These are phyloP conservation scores for Exophiala oligosperma DNA, from an alignment of 2,329 filamentous ascomycete genomes.

Conservation along the genomic window DNA sequence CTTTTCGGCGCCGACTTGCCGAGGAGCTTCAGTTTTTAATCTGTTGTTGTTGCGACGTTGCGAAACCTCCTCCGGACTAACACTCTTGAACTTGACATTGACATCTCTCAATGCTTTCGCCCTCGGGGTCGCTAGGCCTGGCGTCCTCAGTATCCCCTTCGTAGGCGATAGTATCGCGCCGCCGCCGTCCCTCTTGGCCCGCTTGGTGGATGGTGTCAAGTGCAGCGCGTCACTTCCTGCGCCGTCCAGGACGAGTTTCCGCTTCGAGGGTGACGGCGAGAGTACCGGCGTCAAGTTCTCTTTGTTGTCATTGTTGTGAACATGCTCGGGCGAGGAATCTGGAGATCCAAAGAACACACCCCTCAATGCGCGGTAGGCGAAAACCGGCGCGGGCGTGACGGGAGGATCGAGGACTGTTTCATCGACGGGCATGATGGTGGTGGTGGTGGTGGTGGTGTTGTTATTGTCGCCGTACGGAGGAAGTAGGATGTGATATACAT, in stretches of 20 bases:
- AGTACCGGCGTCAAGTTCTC: slow-evolving; percentile 15
- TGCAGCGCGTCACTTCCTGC: slow-evolving; percentile 2
- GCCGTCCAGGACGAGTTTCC: slow-evolving; percentile 18
- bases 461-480: neutral
- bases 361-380: slow-evolving; percentile 67
- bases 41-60: neutral
- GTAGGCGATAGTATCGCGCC: slow-evolving; percentile 47
- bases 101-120: slow-evolving; percentile 60
- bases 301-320: slow-evolving; percentile 30
- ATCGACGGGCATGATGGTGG: slow-evolving; percentile 18
- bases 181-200: slow-evolving; percentile 16
- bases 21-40: neutral
- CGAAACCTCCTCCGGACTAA: slow-evolving; percentile 23
- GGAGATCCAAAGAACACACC: slow-evolving; percentile 66
- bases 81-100: slow-evolving; percentile 40
- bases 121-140: slow-evolving; percentile 56
- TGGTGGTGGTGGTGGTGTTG: neutral
- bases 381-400: slow-evolving; percentile 66
- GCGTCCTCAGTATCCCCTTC: slow-evolving; percentile 66
- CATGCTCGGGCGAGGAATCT: slow-evolving; percentile 42
- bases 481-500: neutral
- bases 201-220: slow-evolving; percentile 30
- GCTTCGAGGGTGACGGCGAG: slow-evolving; percentile 10
- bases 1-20: neutral
- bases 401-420: slow-evolving; percentile 54